phyloP scores from a whole-genome alignment of 1,284 basidiomycete genomes.

The Volvariella volvacea region DNA sequence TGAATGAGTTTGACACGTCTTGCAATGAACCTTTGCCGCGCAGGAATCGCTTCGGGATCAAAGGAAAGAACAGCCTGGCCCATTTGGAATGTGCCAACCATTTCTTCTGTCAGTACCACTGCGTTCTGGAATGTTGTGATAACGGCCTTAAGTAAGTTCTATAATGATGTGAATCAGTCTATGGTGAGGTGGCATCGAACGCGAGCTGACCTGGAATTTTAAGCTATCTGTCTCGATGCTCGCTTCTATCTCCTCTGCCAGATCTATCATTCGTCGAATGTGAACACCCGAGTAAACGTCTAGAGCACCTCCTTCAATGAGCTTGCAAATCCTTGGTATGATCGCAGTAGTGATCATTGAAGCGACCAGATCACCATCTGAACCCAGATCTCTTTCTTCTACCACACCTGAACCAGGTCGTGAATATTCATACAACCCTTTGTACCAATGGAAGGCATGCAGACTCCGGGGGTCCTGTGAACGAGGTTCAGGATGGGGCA shows the following conservation, averaged over 20 bases:
- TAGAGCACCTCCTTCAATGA: slow-evolving; percentile 68
- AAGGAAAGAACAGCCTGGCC: slow-evolving; percentile 46
- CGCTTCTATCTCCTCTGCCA: slow-evolving; percentile 78
- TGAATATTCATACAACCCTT: slow-evolving; percentile 73
- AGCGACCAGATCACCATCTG: slow-evolving; percentile 84
- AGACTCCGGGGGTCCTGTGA: slow-evolving; percentile 51
- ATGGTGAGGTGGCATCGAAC: neutral
- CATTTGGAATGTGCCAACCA: slow-evolving; percentile 34
- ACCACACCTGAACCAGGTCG: slow-evolving; percentile 43
- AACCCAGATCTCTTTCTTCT: slow-evolving; percentile 55
- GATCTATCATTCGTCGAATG: slow-evolving; percentile 59
- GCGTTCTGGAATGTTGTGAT: slow-evolving; percentile 52
- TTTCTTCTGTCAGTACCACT: slow-evolving; percentile 37
- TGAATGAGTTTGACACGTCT: slow-evolving; percentile 69
- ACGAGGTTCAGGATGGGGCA: slow-evolving; percentile 6
- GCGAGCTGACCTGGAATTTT: slow-evolving; percentile 62
- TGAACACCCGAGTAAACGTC: slow-evolving; percentile 77
- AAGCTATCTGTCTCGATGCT: slow-evolving; percentile 60
- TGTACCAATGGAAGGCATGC: slow-evolving; percentile 83
- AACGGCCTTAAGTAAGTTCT: slow-evolving; percentile 68
- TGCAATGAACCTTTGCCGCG: slow-evolving; percentile 65
- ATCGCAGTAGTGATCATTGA: slow-evolving; percentile 84
- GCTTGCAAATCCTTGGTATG: slow-evolving; percentile 67
- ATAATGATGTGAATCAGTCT: slow-evolving; percentile 7
- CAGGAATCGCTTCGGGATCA: slow-evolving; percentile 69